Percentiles rank a stretch among this genome's conserved stretches.
Evolutionary conservation across 2,329 filamentous ascomycete species (phyloP).

Genomic region (Calonectria pteridis): DNA sequence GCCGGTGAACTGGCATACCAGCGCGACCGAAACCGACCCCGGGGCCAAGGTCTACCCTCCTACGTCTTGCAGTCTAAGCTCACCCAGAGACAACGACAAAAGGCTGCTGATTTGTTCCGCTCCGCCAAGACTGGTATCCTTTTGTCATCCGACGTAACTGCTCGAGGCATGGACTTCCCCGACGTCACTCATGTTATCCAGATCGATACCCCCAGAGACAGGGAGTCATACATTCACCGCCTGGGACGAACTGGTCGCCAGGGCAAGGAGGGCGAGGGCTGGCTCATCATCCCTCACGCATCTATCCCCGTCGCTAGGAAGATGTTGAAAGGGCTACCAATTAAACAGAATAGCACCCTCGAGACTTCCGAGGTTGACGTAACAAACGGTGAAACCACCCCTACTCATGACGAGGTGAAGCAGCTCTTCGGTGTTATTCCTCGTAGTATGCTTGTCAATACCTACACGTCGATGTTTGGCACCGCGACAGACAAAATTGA

Average conservation of each 20-base stretch:
- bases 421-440: slow-evolving; percentile 59
- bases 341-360: slow-evolving; percentile 67
- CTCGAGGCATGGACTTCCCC: slow-evolving; percentile 87
- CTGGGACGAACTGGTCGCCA: slow-evolving; percentile 83
- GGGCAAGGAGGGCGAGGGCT: slow-evolving; percentile 78
- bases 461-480: slow-evolving; percentile 72
- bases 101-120: slow-evolving; percentile 79
- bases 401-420: slow-evolving; percentile 59
- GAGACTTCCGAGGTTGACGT: slow-evolving; percentile 65
- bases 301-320: slow-evolving; percentile 63
- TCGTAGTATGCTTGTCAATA: slow-evolving; percentile 46
- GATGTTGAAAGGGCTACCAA: slow-evolving; percentile 70
- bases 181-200: slow-evolving; percentile 85
- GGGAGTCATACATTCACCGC: slow-evolving; percentile 82
- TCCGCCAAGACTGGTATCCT: slow-evolving; percentile 71
- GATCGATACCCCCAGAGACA: slow-evolving; percentile 71
- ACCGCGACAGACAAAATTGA: slow-evolving; percentile 55
- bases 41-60: slow-evolving; percentile 53
- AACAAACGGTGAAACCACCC: slow-evolving; percentile 60
- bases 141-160: slow-evolving; percentile 84
- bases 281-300: slow-evolving; percentile 70
- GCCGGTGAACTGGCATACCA: slow-evolving; percentile 66
- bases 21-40: slow-evolving; percentile 53
- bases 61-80: slow-evolving; percentile 81
- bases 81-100: slow-evolving; percentile 76